phyloP scores from a whole-genome alignment of 192 early-diverging fungal species.

The Lobulomyces angularis region DNA sequence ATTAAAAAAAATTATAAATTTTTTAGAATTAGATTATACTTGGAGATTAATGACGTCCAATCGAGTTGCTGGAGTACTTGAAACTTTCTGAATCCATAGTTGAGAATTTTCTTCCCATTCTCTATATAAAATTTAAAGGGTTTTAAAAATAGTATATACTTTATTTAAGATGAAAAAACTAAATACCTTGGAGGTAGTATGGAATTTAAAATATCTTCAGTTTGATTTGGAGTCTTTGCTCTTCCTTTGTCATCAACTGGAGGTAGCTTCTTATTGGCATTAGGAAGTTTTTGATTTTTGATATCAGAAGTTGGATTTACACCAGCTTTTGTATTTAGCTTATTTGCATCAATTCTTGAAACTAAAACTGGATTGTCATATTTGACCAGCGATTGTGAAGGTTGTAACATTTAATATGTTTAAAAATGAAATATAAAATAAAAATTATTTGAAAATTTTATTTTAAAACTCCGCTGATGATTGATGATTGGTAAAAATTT shows the following conservation, averaged over 20 bases:
- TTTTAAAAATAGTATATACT: background rate
- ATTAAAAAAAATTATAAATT: background rate
- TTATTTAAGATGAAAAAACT: background rate
- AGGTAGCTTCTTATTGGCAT: conserved; percentile 32
- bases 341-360: conserved; percentile 29
- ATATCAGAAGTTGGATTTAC: conserved; percentile 1
- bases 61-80: conserved; percentile 45
- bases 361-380: conserved; percentile 54
- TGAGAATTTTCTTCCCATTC: conserved; percentile 53
- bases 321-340: background rate
- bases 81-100: conserved; percentile 52
- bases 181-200: conserved; percentile 43
- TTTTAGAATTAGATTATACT: conserved; percentile 14
- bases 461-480: too few relatives aligned
- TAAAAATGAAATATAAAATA: too few relatives aligned
- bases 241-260: conserved; percentile 48
- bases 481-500: too few relatives aligned
- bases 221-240: conserved; percentile 46
- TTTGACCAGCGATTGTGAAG: conserved; percentile 35
- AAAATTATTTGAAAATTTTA: too few relatives aligned
- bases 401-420: conserved; percentile 9
- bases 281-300: conserved; percentile 12
- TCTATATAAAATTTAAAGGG: conserved; percentile 12
- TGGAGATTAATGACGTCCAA: conserved; percentile 44
- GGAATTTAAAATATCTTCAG: conserved; percentile 50